Percentiles rank a stretch among this genome's conserved stretches.
Evolutionary conservation across 192 early-diverging fungal species (phyloP).

Genomic region (Backusella westeae): DNA sequence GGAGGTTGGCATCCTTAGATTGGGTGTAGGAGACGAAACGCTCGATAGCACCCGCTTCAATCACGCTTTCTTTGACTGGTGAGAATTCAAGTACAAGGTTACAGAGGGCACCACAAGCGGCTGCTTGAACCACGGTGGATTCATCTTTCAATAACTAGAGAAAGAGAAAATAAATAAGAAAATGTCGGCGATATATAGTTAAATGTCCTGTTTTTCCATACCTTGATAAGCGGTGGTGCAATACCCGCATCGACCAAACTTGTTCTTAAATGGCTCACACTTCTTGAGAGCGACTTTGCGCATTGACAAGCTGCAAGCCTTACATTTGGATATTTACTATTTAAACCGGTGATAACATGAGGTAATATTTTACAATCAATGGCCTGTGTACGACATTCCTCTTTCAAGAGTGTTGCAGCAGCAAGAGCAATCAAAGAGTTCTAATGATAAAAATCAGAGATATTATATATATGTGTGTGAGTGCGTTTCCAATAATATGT

Average conservation of each 20-base stretch:
- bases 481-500: neutral
- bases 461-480: neutral
- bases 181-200: too few species aligned
- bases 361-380: conserved; percentile 78
- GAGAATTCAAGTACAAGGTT: conserved; percentile 86
- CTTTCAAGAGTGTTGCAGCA: conserved; percentile 64
- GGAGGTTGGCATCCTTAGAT: conserved; percentile 45
- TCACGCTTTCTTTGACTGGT: conserved; percentile 70
- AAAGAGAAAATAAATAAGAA: neutral
- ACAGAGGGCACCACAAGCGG: conserved; percentile 76
- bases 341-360: conserved; percentile 64
- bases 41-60: conserved; percentile 72
- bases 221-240: conserved; percentile 63
- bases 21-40: conserved; percentile 62
- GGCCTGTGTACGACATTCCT: conserved; percentile 72
- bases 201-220: conserved; percentile 15
- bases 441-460: conserved; percentile 26
- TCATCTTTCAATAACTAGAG: conserved; percentile 57
- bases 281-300: conserved; percentile 71
- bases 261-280: conserved; percentile 74
- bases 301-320: conserved; percentile 80
- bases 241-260: conserved; percentile 77
- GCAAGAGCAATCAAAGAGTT: conserved; percentile 69
- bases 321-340: conserved; percentile 51
- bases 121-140: conserved; percentile 57